Conservation (phyloP, 2,329 filamentous ascomycete genomes). For the Exserohilum turcica region DNA sequence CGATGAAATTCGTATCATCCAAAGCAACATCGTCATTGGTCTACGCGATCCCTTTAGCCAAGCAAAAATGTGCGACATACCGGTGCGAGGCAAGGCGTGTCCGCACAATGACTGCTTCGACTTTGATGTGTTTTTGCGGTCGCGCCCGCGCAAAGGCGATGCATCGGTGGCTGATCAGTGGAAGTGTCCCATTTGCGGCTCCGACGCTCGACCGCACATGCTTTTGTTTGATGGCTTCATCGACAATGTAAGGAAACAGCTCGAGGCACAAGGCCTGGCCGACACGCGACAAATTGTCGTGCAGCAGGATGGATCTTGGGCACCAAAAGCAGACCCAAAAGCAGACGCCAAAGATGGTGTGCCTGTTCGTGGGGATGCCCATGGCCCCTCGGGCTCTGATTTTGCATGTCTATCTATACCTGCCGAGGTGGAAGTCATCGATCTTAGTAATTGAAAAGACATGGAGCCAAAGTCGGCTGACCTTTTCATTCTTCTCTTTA, state of each 20-base stretch:
- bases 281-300: conserved; percentile 67
- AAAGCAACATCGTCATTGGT: conserved; percentile 50
- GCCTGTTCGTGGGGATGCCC: neutral
- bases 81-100: conserved; percentile 73
- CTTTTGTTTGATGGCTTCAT: conserved; percentile 79
- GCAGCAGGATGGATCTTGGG: conserved; percentile 69
- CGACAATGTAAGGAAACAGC: conserved; percentile 60
- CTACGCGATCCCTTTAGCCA: conserved; percentile 55
- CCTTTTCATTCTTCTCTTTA: neutral
- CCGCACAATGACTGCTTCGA: conserved; percentile 89
- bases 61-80: conserved; percentile 65
- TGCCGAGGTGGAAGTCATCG: conserved; percentile 10
- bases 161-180: conserved; percentile 67
- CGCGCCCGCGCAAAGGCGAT: conserved; percentile 28
- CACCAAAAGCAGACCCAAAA: conserved; percentile 53
- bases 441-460: conserved; percentile 15
- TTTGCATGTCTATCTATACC: neutral
- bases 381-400: neutral
- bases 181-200: conserved; percentile 83
- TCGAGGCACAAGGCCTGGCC: conserved; percentile 58
- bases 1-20: conserved; percentile 58
- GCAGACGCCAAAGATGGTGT: conserved; percentile 8
- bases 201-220: conserved; percentile 74
- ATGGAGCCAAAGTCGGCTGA: no score
- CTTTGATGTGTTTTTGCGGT: conserved; percentile 75